These are phyloP conservation scores for Floccularia luteovirens DNA, from an alignment of 768 basidiomycete genomes.

Conservation along the genomic window DNA sequence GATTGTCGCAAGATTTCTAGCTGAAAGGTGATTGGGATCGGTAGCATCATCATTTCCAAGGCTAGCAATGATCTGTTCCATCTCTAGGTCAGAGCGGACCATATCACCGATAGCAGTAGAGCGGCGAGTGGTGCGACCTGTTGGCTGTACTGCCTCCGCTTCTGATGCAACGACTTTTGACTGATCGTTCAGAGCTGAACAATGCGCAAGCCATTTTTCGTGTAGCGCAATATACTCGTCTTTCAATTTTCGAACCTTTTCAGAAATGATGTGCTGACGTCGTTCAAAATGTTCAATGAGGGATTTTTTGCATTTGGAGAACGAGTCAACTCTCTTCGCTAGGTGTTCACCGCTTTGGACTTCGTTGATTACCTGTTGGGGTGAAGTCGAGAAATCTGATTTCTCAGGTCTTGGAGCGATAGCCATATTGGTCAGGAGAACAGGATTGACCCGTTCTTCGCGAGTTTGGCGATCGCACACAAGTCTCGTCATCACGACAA, in stretches of 20 bases:
- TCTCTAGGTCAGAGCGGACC: conserved; percentile 91
- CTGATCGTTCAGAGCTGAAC: conserved; percentile 58
- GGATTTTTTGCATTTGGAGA: conserved; percentile 34
- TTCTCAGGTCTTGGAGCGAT: conserved; percentile 25
- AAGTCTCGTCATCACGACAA: conserved; percentile 56
- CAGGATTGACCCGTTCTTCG: conserved; percentile 53
- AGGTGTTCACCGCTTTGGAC: conserved; percentile 28
- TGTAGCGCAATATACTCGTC: conserved; percentile 65
- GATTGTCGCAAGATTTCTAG: conserved; percentile 76
- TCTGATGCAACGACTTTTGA: conserved; percentile 35
- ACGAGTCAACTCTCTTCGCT: conserved; percentile 25
- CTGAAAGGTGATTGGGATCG: conserved; percentile 86
- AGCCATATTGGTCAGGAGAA: conserved; percentile 52
- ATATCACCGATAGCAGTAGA: conserved; percentile 78
- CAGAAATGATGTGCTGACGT: conserved; percentile 38
- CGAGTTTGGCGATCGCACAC: conserved; percentile 53
- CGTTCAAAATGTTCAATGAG: conserved; percentile 48
- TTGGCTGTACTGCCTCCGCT: conserved; percentile 26
- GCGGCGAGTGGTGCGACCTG: conserved; percentile 64
- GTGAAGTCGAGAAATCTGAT: conserved; percentile 20
- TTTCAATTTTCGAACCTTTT: conserved; percentile 50
- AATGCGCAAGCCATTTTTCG: conserved; percentile 67
- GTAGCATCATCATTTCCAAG: conserved; percentile 87
- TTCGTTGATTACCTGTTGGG: conserved; percentile 40
- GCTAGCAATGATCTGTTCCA: conserved; percentile 95